Percentiles rank a stretch among this genome's conserved stretches.
phyloP scores from a whole-genome alignment of 129 eudicot genomes.

The Helianthus annuus region HanXRQr2.0-SUNRISE NC_035445.2:167785517-167786016 shows the following conservation, averaged over 20 bases:
- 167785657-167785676: conserved; percentile 6
- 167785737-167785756: conserved; percentile 81
- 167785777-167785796: conserved; percentile 80
- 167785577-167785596: background rate
- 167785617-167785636: conserved; percentile 9
- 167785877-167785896: background rate
- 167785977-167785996: conserved; percentile 83
- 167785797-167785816: conserved; percentile 91
- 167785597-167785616: background rate
- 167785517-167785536: too few species aligned
- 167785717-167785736: background rate
- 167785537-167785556: too few species aligned
- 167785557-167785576: too few species aligned
- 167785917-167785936: background rate
- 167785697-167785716: conserved; percentile 17
- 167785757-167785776: conserved; percentile 93
- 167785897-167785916: background rate
- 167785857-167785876: background rate
- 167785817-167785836: conserved; percentile 87
- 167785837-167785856: conserved; percentile 72
- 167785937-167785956: background rate
- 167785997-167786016: conserved; percentile 90
- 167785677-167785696: background rate
- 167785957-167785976: conserved; percentile 27
- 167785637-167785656: background rate